These are phyloP conservation scores for Candida tallmaniae DNA, from an alignment of 805 yeast genomes.

Conservation along the genomic window DNA sequence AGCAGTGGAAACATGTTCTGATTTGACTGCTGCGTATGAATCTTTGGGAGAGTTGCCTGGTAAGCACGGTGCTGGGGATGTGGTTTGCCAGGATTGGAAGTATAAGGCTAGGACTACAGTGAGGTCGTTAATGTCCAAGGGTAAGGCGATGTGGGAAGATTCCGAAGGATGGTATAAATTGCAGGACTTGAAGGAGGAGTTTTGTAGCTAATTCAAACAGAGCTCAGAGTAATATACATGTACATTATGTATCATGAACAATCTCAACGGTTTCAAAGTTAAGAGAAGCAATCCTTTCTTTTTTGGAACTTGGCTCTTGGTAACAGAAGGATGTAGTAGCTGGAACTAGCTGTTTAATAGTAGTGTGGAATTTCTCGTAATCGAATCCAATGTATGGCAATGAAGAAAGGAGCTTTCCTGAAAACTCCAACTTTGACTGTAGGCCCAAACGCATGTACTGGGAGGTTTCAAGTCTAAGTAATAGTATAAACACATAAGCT, in stretches of 20 bases:
- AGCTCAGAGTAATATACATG: not conserved
- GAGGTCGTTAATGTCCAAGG: slow-evolving; percentile 73
- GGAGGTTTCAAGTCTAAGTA: slow-evolving; percentile 9
- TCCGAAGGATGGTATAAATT: slow-evolving; percentile 71
- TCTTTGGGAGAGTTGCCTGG: slow-evolving; percentile 84
- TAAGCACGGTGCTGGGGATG: slow-evolving; percentile 69
- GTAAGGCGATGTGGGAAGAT: slow-evolving; percentile 75
- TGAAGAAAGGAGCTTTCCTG: too few relatives aligned
- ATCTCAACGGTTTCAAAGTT: slow-evolving; percentile 20
- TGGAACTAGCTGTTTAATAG: too few relatives aligned
- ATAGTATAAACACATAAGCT: slow-evolving; percentile 4
- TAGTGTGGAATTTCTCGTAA: too few relatives aligned
- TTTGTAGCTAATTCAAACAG: slow-evolving; percentile 9
- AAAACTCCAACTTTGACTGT: not conserved
- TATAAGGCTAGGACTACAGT: slow-evolving; percentile 73
- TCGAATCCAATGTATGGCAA: too few relatives aligned
- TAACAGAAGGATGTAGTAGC: too few relatives aligned
- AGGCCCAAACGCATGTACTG: slow-evolving; percentile 3
- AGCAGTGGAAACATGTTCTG: slow-evolving; percentile 74
- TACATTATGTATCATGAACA: slow-evolving; percentile 14
- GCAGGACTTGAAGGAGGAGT: slow-evolving; percentile 45
- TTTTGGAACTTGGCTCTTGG: too few relatives aligned
- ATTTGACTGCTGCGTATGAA: slow-evolving; percentile 80
- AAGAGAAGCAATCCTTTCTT: slow-evolving; percentile 19
- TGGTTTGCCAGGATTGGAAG: slow-evolving; percentile 92